Evolutionary conservation across 1,284 basidiomycete genomes (phyloP).

Genomic region (Apiotrichum brassicae): DNA sequence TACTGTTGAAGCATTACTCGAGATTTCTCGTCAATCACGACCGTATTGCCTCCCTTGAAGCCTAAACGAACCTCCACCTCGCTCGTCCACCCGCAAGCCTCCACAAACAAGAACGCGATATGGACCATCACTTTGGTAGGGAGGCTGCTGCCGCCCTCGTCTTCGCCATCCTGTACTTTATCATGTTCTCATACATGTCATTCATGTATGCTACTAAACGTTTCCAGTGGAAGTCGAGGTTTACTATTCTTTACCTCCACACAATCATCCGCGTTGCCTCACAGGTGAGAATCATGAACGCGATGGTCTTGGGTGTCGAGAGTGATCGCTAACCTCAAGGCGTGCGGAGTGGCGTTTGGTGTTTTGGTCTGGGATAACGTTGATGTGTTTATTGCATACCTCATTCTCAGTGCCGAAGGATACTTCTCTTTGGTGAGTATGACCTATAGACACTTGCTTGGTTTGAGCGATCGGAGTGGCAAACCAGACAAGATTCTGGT

Average conservation of each 20-base stretch:
- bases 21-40: too few species aligned
- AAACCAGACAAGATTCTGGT: too few species aligned
- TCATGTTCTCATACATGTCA: conserved; percentile 13
- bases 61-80: too few species aligned
- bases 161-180: conserved; percentile 12
- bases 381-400: conserved; percentile 20
- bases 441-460: too few species aligned
- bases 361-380: conserved; percentile 14
- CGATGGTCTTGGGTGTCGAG: too few species aligned
- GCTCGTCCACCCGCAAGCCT: too few species aligned
- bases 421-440: conserved; percentile 30
- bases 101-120: background rate
- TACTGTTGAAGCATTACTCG: too few species aligned
- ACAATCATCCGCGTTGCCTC: conserved; percentile 12
- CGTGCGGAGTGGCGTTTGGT: conserved; percentile 14
- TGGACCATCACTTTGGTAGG: background rate
- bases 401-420: conserved; percentile 29
- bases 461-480: background rate
- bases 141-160: conserved; percentile 16
- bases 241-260: conserved; percentile 18
- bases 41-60: too few species aligned
- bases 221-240: conserved; percentile 16
- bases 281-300: conserved; percentile 4
- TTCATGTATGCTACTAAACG: conserved; percentile 15
- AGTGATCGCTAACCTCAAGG: background rate